These are phyloP conservation scores for Scedosporium aurantiacum DNA, from an alignment of 2,329 filamentous ascomycete genomes.

Conservation along the genomic window DNA sequence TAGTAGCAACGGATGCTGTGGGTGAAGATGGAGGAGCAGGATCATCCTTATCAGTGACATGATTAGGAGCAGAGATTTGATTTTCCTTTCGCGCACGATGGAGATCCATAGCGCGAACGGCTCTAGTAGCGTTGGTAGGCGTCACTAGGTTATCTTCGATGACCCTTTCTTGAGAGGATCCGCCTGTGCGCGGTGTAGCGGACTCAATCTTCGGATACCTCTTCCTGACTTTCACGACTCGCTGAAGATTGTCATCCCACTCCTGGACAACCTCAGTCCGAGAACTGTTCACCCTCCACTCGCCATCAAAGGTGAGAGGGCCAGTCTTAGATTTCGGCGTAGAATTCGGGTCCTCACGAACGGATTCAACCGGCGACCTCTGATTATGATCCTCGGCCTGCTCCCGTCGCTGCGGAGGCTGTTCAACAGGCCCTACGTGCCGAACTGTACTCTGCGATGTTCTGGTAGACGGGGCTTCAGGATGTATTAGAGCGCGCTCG, in stretches of 20 bases:
- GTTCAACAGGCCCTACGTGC: conserved; percentile 20
- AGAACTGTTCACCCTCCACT: conserved; percentile 35
- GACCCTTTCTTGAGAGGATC: conserved; percentile 23
- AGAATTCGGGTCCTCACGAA: conserved; percentile 24
- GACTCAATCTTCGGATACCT: conserved; percentile 19
- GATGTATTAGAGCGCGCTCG: conserved; percentile 28
- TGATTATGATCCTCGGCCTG: conserved; percentile 28
- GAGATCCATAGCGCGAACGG: conserved; percentile 34
- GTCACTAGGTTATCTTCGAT: conserved; percentile 35
- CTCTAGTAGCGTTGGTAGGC: conserved; percentile 41
- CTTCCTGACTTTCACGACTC: conserved; percentile 43
- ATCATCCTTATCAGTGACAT: not conserved
- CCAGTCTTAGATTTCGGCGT: conserved; percentile 34
- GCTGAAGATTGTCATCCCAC: conserved; percentile 42
- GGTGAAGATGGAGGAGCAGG: conserved; percentile 10
- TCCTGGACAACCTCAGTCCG: conserved; percentile 37
- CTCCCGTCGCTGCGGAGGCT: conserved; percentile 9
- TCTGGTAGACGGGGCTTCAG: conserved; percentile 25
- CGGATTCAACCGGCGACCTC: conserved; percentile 31
- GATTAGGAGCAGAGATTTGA: not conserved
- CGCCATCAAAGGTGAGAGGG: conserved; percentile 47
- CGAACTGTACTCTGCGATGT: conserved; percentile 34
- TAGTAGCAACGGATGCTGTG: conserved; percentile 25
- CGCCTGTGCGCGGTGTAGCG: conserved; percentile 15
- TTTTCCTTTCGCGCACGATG: conserved; percentile 19